Evolutionary conservation across 257 asterid genomes (phyloP).

Genomic region (Henckelia pumila): DNA sequence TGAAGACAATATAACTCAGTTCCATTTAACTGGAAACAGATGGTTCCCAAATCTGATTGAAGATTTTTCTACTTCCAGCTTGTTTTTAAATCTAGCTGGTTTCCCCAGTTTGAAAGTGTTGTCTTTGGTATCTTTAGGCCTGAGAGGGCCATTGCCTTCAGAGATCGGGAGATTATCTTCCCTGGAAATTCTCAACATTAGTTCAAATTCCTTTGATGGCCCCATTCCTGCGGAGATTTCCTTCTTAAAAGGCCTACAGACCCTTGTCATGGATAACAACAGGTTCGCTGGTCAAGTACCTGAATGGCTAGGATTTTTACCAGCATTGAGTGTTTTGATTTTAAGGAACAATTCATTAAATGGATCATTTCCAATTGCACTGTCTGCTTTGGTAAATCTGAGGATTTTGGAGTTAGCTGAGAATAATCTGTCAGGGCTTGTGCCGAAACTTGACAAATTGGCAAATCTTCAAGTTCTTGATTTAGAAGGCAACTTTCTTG

Average conservation of each 20-base stretch:
- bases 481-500: constrained; percentile 55
- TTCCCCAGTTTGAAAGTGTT: constrained; percentile 69
- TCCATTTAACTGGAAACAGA: constrained; percentile 54
- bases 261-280: constrained; percentile 67
- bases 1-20: constrained; percentile 72
- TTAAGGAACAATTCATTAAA: constrained; percentile 62
- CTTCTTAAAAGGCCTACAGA: constrained; percentile 50
- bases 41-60: constrained; percentile 40
- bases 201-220: constrained; percentile 62
- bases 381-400: constrained; percentile 41
- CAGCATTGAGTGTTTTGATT: constrained; percentile 59
- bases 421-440: constrained; percentile 56
- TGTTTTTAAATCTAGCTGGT: constrained; percentile 51
- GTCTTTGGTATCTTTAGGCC: constrained; percentile 66
- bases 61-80: constrained; percentile 41
- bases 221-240: constrained; percentile 58
- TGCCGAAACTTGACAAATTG: constrained; percentile 43
- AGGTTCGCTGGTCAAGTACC: constrained; percentile 57
- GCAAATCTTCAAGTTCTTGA: constrained; percentile 77
- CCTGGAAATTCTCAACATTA: constrained; percentile 67
- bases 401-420: constrained; percentile 55
- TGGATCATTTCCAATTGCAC: constrained; percentile 49
- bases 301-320: constrained; percentile 44
- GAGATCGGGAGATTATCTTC: constrained; percentile 47
- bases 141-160: constrained; percentile 68